A percentile compares a stretch with the other conserved stretches of the same genome.
Conservation (phyloP, 2,329 filamentous ascomycete genomes). For the Epichloe brachyelytri region DNA sequence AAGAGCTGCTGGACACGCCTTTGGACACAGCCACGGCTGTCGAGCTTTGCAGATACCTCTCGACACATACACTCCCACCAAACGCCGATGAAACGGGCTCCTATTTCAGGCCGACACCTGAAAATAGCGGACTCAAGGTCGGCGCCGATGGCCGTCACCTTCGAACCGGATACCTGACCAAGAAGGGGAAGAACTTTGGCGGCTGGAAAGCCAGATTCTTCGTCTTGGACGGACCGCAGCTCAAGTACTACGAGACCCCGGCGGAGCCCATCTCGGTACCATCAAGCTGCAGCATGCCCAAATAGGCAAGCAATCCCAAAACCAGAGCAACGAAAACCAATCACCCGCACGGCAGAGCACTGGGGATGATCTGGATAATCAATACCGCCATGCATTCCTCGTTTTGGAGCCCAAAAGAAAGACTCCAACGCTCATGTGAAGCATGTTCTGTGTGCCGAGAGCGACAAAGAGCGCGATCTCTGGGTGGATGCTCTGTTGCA, state of each 20-base stretch:
- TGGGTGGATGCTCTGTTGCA: slow-evolving; percentile 87
- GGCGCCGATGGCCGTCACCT: slow-evolving; percentile 54
- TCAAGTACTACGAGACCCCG: slow-evolving; percentile 91
- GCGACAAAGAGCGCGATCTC: slow-evolving; percentile 77
- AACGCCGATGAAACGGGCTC: slow-evolving; percentile 42
- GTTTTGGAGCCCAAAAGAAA: slow-evolving; percentile 94
- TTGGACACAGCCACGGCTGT: slow-evolving; percentile 66
- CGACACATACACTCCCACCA: slow-evolving; percentile 48
- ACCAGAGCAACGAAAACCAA: slow-evolving; percentile 33
- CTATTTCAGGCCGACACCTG: slow-evolving; percentile 11
- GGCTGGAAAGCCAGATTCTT: slow-evolving; percentile 85
- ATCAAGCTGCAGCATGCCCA: slow-evolving; percentile 87
- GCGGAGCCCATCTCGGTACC: slow-evolving; percentile 79
- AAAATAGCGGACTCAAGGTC: slow-evolving; percentile 22
- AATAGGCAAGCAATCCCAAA: slow-evolving; percentile 74
- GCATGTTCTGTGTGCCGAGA: slow-evolving; percentile 92
- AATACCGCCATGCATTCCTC: slow-evolving; percentile 92
- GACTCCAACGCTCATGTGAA: slow-evolving; percentile 79
- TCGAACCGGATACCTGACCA: slow-evolving; percentile 86
- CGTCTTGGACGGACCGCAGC: slow-evolving; percentile 39
- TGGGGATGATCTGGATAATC: slow-evolving; percentile 73
- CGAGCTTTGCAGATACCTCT: slow-evolving; percentile 80
- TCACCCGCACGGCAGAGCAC: slow-evolving; percentile 42
- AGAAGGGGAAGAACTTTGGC: slow-evolving; percentile 95
- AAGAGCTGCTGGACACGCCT: slow-evolving; percentile 68